phyloP scores from a whole-genome alignment of 208 protist genomes.

The Leishmania braziliensis region DNA sequence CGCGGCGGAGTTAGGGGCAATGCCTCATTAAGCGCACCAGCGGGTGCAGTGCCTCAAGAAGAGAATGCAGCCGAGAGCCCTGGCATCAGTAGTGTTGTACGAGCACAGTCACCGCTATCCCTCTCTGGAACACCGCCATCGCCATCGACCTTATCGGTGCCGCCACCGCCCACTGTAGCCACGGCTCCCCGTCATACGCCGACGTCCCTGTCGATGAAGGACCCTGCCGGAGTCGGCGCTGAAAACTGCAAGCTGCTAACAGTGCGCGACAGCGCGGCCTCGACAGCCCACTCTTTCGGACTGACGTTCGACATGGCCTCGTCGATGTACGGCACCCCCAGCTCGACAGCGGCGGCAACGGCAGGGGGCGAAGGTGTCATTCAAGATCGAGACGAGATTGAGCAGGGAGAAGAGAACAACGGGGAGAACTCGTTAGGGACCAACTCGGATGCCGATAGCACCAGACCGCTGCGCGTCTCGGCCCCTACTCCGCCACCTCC shows the following conservation, averaged over 20 bases:
- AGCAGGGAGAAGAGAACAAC: neutral
- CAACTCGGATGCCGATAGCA: neutral
- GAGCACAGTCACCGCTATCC: neutral
- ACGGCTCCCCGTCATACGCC: neutral
- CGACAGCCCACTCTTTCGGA: neutral
- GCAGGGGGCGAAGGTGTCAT: neutral
- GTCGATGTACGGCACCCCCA: neutral
- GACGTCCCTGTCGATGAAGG: neutral
- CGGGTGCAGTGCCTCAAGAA: neutral
- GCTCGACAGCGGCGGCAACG: neutral
- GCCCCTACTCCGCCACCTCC: neutral
- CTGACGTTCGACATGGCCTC: neutral
- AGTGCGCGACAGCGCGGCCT: neutral
- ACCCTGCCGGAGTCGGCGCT: neutral
- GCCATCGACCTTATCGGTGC: neutral
- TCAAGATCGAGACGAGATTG: neutral
- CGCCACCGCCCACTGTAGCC: neutral
- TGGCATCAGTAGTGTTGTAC: neutral
- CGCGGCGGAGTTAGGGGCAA: neutral
- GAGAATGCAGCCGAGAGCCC: neutral
- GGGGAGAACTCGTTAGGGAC: neutral
- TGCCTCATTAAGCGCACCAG: neutral
- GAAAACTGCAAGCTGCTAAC: neutral
- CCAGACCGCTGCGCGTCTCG: neutral
- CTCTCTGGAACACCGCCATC: neutral